Base-by-base conservation (phyloP, 1,284 basidiomycete species). In the Neotropicomus parvogracilis region DNA sequence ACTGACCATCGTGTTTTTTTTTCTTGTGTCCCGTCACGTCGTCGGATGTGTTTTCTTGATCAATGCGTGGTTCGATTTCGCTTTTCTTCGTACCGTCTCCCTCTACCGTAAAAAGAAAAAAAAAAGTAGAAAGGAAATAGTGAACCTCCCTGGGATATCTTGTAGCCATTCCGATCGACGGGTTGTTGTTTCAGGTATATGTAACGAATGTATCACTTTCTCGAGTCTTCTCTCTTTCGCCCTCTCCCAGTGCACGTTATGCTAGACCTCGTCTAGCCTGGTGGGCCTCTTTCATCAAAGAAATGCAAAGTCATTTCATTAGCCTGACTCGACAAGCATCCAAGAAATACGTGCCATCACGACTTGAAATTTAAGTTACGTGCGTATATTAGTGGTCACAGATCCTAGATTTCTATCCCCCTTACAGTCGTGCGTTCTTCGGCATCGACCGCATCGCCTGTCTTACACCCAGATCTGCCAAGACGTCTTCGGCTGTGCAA, bases 391-490 rank as follows among this genome's bases (percentile, higher is more conserved):
- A 19, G 14, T 31, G 31, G 20, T 34, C n/a, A 49, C 34, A 34
- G n/a, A 40, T 38, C 39, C 19, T 28, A 13, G 24, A 16, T 1
- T 27, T 31, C 40, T 6, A 17, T 28, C n/a, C 17, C 32, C 14
- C 28, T 52, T 32, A 60, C 34, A 58, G 21, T 19, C 55, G 46
- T 4, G 33, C 56, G 29, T 56, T 59, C 53, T 48, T 56, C 9
- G 53, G 56, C 48, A 56, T 47, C 32, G 46, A 47, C 26, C 45
- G 81, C 58, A 83, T 69, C 1, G 81, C 81, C 57, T 84, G 81
- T 41, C 82, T 71, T n/a, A 84, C 79, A 39, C 82, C 82, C 39
- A 84, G 66, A 55, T 84, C 81, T 8, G 75, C 76, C 45, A 84
- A 57, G 1, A 84, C 82, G 55, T 84, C 82, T 59, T 84, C 82